These are phyloP conservation scores for Musa beccarii DNA, from an alignment of 176 grass and related monocot genomes.

Conservation along the genomic window DNA sequence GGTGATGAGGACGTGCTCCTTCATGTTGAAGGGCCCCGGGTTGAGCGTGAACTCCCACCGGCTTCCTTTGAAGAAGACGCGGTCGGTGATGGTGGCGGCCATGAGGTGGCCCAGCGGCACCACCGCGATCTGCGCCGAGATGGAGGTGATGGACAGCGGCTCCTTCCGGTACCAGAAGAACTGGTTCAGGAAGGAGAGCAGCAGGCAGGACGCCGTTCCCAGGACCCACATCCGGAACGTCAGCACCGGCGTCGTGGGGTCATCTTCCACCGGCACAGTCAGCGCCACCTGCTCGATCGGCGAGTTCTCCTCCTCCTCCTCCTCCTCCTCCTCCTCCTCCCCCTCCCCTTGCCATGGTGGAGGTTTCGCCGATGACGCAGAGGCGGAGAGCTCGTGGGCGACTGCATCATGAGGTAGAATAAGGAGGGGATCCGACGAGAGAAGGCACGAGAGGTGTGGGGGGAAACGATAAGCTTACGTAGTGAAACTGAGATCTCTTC, in stretches of 20 bases:
- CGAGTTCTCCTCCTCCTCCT: conserved; percentile 5
- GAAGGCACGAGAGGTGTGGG: background rate
- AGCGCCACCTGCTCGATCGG: conserved; percentile 75
- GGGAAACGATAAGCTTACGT: background rate
- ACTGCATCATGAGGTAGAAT: background rate
- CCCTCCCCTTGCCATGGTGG: background rate
- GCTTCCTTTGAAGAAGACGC: conserved; percentile 13
- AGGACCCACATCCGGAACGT: conserved; percentile 73
- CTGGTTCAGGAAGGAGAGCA: conserved; percentile 74
- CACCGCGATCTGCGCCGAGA: conserved; percentile 49
- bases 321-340: background rate
- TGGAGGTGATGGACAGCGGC: conserved; percentile 50
- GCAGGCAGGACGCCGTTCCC: conserved; percentile 43
- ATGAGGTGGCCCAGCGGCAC: conserved; percentile 57
- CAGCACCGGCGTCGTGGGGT: conserved; percentile 47
- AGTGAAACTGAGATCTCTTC: background rate
- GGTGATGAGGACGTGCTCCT: conserved; percentile 66
- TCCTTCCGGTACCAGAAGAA: conserved; percentile 68
- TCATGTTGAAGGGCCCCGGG: conserved; percentile 59
- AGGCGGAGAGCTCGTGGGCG: background rate
- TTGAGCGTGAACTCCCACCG: conserved; percentile 49
- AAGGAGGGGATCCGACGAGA: background rate
- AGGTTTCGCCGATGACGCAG: background rate
- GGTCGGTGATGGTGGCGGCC: conserved; percentile 30
- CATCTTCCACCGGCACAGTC: conserved; percentile 50